Base-by-base conservation (phyloP, 441 rosid genomes). In the Sinapis alba region DNA sequence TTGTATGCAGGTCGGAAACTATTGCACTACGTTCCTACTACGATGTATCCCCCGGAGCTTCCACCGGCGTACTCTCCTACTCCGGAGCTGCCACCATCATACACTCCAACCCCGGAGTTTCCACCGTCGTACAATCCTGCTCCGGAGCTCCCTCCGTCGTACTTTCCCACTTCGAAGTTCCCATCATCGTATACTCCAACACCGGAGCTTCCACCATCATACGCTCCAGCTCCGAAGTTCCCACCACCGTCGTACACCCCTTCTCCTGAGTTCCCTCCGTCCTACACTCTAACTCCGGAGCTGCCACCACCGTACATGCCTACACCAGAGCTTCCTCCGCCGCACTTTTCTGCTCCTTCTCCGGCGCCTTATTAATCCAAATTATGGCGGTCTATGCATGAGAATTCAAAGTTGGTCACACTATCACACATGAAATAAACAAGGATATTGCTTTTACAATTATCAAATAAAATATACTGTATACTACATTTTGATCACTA, bases 61-160 rank as follows among this genome's bases (percentile, higher is more conserved):
- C 34, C 62, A 1, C 62, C 62, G 62, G 28, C 62, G 34, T 24
- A 57, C 34, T 12, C 18, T 57, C 62, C 34, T 13, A 57, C 19
- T 57, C 34, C 62, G 34, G 34, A 57, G 34, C 11, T 57, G 19
- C 62, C 62, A 12, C 62, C 62, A 7, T 26, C 56, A 11, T 50
- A 50, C 56, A 57, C 4, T 57, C 34, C 34, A 6, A 13, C 65
- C 16, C 65, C 43, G 23, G 43, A 60, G 43, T 36, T 60, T 19
- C 65, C 65, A 12, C 62, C 62, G 19, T 57, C 56, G 11, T 50
- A 50, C 56, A 57, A 6, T 57, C 34, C 59, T 27, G n/a, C n/a
- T 53, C 58, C 58, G n/a, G 15, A 12, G 15, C 15, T 38, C 0
- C 15, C 47, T 12, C 47, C 47, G 15, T 11, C 47, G 15, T 38